Evolutionary conservation across 345 rosid species (phyloP), one percentile per base, ranked within the genome.

Genomic region (Gossypioides kirkii): DNA sequence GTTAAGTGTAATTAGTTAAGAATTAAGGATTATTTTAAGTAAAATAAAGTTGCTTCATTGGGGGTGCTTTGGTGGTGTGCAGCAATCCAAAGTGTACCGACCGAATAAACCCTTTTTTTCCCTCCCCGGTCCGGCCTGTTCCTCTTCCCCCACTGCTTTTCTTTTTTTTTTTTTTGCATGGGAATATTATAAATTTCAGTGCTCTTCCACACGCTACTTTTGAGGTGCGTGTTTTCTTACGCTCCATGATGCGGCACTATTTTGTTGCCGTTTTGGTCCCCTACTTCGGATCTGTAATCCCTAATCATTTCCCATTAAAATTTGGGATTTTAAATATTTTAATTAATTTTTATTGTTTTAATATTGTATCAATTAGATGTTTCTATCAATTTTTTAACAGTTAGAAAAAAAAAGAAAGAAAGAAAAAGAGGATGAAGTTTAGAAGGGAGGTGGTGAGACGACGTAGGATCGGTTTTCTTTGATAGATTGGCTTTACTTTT

Each of bases 91-190:
- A 63, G 50, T 18, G 49, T n/a, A 84, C 83, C 76, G 86, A 79
- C 87, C 82, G 78, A 45, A 41, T 60, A 75, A 65, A 76, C 61
- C 61, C 23, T 55, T 55, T 70, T 77, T 72, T 78, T 14, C 49
- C 4, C n/a, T n/a, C 68, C 76, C 69, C 69, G 52, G 69, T 74
- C 84, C 86, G 80, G 75, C 38, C 73, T 83, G 85, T 79, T 76
- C 77, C 77, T 16, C 32, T 74, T 76, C 52, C 71, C 71, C 74
- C 50, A 70, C 74, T 23, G 17, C 56, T 22, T 73, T 32, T 41
- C 45, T n/a, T 49, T 73, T 49, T 20, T 49, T 73, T 49, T 20
- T 63, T 61, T 62, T 70, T 88, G 90, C 89, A 85, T 85, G 89
- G 85, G 82, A 82, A 82, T 86, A 74, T 74, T 75, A 70, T 75